Base-by-base conservation (phyloP, 192 early-diverging fungal species). In the Coemansia sp. region DNA sequence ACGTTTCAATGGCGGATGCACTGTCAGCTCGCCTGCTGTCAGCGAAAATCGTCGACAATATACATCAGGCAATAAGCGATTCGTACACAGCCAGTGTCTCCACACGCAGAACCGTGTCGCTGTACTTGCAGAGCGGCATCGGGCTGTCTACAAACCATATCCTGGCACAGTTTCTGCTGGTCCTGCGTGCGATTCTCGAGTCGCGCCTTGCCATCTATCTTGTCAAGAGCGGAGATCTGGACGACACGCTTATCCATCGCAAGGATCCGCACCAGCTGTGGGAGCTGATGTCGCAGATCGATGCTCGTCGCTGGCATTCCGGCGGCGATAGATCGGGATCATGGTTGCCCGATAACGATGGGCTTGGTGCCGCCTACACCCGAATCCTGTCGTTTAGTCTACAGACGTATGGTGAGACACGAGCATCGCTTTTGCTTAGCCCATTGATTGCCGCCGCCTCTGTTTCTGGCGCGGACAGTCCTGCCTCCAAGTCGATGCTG, bases 121-220 rank as follows among this genome's bases (percentile, higher is more conserved):
- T 64, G 44, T 74, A 74, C 45, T 34, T 56, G 38, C 72, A 64
- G 52, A 22, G 37, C 17, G 67, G 62, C 22, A 33, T 74, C 2
- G 58, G 61, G 4, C 19, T 74, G 44, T 74, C 72, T 27, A 50
- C 67, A 34, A 69, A 61, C 57, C 54, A 67, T 13, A 50, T 74
- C 36, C 44, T 69, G 37, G 67, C 55, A n/a, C 78, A 65, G 58
- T 62, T 65, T 41, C 59, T 75, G 50, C 38, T 55, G 5, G 78
- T 68, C 19, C 20, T 75, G 50, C 68, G 73, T 27, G 65, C 78
- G 5, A 62, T 81, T 45, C 78, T 81, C 22, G 72, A 75, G 63
- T 75, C 78, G 28, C 76, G 67, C 5, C 59, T 70, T 36, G 76
- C 66, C 0, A 31, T 55, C 34, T 60, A 50, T 22, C 71, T 79